A percentile compares a stretch with the other conserved stretches of the same genome.
Evolutionary conservation across 106 monocot genomes (phyloP).

Genomic region (Posidonia australis): DNA sequence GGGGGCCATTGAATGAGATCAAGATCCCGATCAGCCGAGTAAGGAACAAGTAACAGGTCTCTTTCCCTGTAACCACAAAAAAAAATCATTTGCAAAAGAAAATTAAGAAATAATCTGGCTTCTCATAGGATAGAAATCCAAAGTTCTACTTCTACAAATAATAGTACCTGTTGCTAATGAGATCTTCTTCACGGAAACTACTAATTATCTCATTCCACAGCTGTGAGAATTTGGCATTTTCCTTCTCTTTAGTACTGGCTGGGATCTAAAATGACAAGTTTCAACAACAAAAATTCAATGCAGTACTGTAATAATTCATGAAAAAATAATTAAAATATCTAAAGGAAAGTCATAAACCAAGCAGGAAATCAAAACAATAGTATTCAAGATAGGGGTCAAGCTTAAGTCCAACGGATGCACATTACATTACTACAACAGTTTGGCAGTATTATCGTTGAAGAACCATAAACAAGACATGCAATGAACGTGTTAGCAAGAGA

Average conservation of each 20-base stretch:
- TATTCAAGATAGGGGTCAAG: too few relatives aligned
- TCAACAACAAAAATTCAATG: background rate
- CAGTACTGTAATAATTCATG: too few relatives aligned
- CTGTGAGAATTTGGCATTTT: slow-evolving; percentile 67
- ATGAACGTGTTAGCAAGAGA: too few relatives aligned
- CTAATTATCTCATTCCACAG: slow-evolving; percentile 72
- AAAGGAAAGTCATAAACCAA: too few relatives aligned
- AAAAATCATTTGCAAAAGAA: background rate
- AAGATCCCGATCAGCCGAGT: slow-evolving; percentile 45
- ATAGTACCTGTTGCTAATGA: slow-evolving; percentile 49
- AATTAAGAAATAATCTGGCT: background rate
- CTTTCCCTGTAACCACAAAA: slow-evolving; percentile 38
- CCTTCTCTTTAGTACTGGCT: slow-evolving; percentile 31
- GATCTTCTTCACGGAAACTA: slow-evolving; percentile 71
- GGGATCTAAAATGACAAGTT: slow-evolving; percentile 19
- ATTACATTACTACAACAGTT: too few relatives aligned
- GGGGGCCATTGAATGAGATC: slow-evolving; percentile 68
- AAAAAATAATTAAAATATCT: too few relatives aligned
- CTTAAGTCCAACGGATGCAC: too few relatives aligned
- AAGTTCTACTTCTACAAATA: background rate
- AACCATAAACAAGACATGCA: too few relatives aligned
- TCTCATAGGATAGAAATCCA: background rate
- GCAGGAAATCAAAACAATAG: too few relatives aligned
- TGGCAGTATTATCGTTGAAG: too few relatives aligned
- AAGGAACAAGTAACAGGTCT: slow-evolving; percentile 67